Evolutionary conservation across 805 yeast species (phyloP).

Genomic region (Nakazawaea populi): DNA sequence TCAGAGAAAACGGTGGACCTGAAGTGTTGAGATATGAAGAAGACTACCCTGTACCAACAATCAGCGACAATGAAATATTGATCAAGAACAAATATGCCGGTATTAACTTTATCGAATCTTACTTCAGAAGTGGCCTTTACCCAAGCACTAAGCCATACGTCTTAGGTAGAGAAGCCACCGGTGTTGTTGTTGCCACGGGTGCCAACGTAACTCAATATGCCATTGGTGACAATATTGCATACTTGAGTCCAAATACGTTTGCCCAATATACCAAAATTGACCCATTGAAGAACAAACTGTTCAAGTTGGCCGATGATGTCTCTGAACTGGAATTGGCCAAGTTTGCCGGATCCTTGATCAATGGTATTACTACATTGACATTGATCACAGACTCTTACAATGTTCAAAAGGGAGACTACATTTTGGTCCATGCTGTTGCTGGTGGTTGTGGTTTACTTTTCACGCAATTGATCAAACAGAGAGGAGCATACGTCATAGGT

Average conservation of each 20-base stretch:
- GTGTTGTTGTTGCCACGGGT: constrained; percentile 64
- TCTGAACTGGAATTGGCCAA: constrained; percentile 44
- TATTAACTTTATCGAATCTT: constrained; percentile 75
- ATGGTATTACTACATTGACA: constrained; percentile 77
- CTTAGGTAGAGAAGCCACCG: constrained; percentile 69
- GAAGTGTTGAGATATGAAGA: constrained; percentile 53
- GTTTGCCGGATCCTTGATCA: constrained; percentile 59
- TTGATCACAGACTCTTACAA: constrained; percentile 60
- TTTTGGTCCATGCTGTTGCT: constrained; percentile 88
- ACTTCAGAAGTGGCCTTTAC: constrained; percentile 77
- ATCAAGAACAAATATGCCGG: constrained; percentile 77
- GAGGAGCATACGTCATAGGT: constrained; percentile 82
- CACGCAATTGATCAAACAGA: constrained; percentile 52
- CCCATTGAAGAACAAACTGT: constrained; percentile 28
- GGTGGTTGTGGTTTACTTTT: constrained; percentile 86
- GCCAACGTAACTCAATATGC: constrained; percentile 42
- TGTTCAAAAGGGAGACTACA: constrained; percentile 63
- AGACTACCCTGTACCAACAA: constrained; percentile 54
- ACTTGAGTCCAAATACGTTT: constrained; percentile 46
- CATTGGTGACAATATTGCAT: constrained; percentile 71
- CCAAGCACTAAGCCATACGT: constrained; percentile 54
- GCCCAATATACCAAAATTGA: constrained; percentile 63
- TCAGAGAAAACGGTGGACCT: constrained; percentile 50
- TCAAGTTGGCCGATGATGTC: constrained; percentile 43
- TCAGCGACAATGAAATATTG: constrained; percentile 52